Conservation (phyloP, 495 filamentous ascomycete genomes). For the Podospora sp. region DNA sequence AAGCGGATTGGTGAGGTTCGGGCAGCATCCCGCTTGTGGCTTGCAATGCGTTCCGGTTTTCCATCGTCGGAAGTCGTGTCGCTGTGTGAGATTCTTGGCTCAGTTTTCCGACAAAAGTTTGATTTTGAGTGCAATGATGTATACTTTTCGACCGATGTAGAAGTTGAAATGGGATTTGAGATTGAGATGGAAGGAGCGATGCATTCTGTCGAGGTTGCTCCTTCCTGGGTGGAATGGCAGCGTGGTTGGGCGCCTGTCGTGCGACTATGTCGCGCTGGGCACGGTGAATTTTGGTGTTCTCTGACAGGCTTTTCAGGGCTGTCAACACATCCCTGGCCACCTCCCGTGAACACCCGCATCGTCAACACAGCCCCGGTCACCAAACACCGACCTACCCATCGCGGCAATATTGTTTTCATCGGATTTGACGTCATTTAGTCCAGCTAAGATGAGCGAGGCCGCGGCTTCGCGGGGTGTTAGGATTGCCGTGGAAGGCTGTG, state of each 20-base stretch:
- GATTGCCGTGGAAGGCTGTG: conserved; percentile 77
- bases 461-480: conserved; percentile 45
- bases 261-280: neutral
- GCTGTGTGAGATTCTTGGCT: neutral
- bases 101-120: neutral
- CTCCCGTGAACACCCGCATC: conserved; percentile 8
- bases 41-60: conserved; percentile 7
- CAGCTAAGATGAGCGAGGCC: conserved; percentile 3
- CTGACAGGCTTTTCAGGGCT: neutral
- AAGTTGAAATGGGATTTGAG: neutral
- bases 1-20: neutral
- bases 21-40: conserved; percentile 18
- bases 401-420: neutral
- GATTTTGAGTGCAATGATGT: neutral
- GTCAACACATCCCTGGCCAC: neutral
- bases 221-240: neutral
- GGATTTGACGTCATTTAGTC: neutral
- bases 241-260: neutral
- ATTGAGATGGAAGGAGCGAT: neutral
- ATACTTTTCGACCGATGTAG: neutral
- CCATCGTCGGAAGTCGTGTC: neutral
- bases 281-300: neutral
- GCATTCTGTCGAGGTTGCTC: neutral
- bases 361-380: conserved; percentile 10
- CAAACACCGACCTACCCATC: neutral